A percentile compares a stretch with the other conserved stretches of the same genome.
Conservation (phyloP, 495 filamentous ascomycete species). For the Xylaria bambusicola region DNA sequence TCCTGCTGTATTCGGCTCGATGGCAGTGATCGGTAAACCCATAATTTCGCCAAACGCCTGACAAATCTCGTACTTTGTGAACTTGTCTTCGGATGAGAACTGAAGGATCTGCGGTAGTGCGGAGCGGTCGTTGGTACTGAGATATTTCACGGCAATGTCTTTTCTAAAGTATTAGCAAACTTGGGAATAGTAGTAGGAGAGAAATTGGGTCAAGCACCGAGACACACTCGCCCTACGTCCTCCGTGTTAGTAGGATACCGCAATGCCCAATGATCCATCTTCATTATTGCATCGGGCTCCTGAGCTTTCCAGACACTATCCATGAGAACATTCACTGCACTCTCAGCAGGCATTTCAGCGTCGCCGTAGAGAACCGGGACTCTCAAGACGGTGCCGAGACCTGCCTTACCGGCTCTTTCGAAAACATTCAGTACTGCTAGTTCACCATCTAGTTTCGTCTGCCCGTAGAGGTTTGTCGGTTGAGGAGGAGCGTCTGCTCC, state of each 20-base stretch:
- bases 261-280: conserved; percentile 88
- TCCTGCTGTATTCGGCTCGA: conserved; percentile 71
- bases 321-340: conserved; percentile 80
- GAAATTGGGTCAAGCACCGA: conserved; percentile 38
- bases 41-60: conserved; percentile 77
- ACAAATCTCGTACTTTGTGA: conserved; percentile 92
- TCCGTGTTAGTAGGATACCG: conserved; percentile 86
- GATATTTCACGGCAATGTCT: conserved; percentile 69
- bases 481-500: conserved; percentile 60
- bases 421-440: conserved; percentile 65
- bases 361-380: conserved; percentile 88
- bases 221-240: conserved; percentile 80
- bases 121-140: conserved; percentile 44
- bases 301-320: conserved; percentile 72
- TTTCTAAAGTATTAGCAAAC: background rate
- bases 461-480: conserved; percentile 84
- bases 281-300: conserved; percentile 55
- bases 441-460: conserved; percentile 87
- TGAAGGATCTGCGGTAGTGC: conserved; percentile 73
- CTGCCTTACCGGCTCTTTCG: conserved; percentile 48
- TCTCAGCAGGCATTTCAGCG: conserved; percentile 65
- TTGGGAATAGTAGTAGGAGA: background rate
- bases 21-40: conserved; percentile 69
- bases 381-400: conserved; percentile 68
- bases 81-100: conserved; percentile 82